Percentiles rank a stretch among this genome's conserved stretches.
Conservation (phyloP, 1,284 basidiomycete species). For the Coniferiporia sulphurascens region DNA sequence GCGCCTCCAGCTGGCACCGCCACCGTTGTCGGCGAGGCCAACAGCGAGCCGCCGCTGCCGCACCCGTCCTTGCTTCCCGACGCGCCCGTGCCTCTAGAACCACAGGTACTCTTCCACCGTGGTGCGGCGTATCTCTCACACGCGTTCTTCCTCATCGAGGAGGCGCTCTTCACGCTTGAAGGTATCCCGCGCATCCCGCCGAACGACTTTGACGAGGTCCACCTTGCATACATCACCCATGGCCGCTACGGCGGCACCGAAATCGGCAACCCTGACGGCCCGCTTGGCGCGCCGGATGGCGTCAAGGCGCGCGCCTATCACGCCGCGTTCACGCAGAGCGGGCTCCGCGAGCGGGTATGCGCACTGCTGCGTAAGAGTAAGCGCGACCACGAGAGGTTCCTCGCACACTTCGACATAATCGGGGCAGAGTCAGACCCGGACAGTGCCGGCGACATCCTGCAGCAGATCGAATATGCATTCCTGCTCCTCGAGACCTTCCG, state of each 20-base stretch:
- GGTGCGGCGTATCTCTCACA: conserved; percentile 76
- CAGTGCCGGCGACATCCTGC: conserved; percentile 38
- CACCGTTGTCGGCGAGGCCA: conserved; percentile 40
- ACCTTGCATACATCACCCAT: conserved; percentile 65
- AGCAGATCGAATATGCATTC: conserved; percentile 60
- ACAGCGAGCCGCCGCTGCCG: conserved; percentile 45
- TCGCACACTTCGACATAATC: conserved; percentile 72
- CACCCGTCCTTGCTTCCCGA: conserved; percentile 67
- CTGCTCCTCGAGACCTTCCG: conserved; percentile 59
- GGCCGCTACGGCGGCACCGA: conserved; percentile 74
- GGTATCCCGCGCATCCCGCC: conserved; percentile 51
- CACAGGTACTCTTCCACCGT: conserved; percentile 74
- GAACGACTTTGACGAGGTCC: conserved; percentile 62
- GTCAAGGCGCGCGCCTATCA: conserved; percentile 61
- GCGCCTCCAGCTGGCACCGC: conserved; percentile 61
- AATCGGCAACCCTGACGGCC: conserved; percentile 69
- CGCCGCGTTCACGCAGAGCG: conserved; percentile 42
- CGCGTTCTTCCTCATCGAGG: conserved; percentile 66
- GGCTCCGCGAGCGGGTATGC: conserved; percentile 53
- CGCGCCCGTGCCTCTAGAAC: conserved; percentile 77
- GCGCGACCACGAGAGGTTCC: conserved; percentile 75
- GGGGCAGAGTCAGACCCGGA: conserved; percentile 33
- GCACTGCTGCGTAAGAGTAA: conserved; percentile 62
- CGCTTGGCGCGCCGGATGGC: conserved; percentile 53
- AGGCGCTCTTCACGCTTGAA: conserved; percentile 62